phyloP scores from a whole-genome alignment of 2,329 filamentous ascomycete species.

The Knoxdaviesia proteae region DNA sequence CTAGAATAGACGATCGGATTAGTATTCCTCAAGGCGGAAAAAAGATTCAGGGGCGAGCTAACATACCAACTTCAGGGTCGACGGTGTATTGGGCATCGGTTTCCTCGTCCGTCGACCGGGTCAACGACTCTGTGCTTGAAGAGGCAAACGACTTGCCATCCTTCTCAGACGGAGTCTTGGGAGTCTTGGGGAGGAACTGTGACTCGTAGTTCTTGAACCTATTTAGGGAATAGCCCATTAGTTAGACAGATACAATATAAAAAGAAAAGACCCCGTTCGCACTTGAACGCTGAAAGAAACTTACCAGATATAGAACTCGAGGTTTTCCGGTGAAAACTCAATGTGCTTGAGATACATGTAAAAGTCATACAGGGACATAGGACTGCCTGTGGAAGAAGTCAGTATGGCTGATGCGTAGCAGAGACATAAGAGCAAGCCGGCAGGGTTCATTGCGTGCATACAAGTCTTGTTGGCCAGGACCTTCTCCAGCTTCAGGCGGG shows the following conservation, averaged over 20 bases:
- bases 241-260: too few species aligned
- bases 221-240: not conserved
- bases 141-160: conserved; percentile 8
- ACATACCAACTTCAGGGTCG: conserved; percentile 15
- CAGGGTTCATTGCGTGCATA: conserved; percentile 4
- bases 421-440: not conserved
- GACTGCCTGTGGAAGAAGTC: conserved; percentile 14
- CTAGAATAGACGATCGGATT: not conserved
- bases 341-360: conserved; percentile 30
- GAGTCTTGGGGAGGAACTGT: conserved; percentile 1
- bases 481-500: conserved; percentile 19
- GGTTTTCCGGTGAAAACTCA: conserved; percentile 25
- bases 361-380: conserved; percentile 27
- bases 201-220: conserved; percentile 24
- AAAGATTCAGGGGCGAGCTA: not conserved
- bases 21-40: not conserved
- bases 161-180: conserved; percentile 7
- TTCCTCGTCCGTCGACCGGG: conserved; percentile 6
- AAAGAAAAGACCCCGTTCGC: too few species aligned
- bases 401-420: not conserved
- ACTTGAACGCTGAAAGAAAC: conserved; percentile 2
- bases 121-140: not conserved
- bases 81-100: conserved; percentile 10
- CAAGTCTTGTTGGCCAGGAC: conserved; percentile 27
- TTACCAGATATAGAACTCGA: conserved; percentile 28